Percentiles rank a stretch among this genome's conserved stretches.
phyloP scores from a whole-genome alignment of 1,139 yeast species.

The Saccharomycopsis crataegensis region DNA sequence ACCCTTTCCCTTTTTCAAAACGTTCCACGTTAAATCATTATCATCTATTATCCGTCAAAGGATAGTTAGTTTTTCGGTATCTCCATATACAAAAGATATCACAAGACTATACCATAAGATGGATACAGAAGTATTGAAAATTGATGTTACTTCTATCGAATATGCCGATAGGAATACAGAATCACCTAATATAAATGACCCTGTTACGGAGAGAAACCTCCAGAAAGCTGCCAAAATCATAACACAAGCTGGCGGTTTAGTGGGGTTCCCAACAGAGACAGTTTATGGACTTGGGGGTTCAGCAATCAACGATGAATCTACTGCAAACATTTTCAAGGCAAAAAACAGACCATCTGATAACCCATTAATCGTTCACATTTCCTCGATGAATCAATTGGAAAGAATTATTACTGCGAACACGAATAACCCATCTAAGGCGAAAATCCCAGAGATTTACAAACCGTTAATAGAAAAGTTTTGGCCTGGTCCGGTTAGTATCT shows the following conservation, averaged over 20 bases:
- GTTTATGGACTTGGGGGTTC: conserved; percentile 95
- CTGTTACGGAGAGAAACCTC: conserved; percentile 42
- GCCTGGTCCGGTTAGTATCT: conserved; percentile 94
- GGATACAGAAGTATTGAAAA: conserved; percentile 27
- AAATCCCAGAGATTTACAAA: conserved; percentile 60
- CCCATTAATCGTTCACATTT: conserved; percentile 84
- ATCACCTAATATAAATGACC: conserved; percentile 42
- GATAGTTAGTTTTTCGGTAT: too few species aligned
- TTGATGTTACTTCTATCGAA: conserved; percentile 27
- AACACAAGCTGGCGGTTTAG: conserved; percentile 45
- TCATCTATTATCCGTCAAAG: too few species aligned
- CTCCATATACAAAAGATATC: not conserved
- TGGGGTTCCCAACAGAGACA: conserved; percentile 95
- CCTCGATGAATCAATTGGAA: conserved; percentile 66
- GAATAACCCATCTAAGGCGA: conserved; percentile 22
- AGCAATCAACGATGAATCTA: conserved; percentile 67
- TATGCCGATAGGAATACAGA: conserved; percentile 22
- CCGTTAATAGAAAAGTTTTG: conserved; percentile 62
- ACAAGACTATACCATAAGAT: not conserved
- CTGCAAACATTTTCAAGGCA: conserved; percentile 69
- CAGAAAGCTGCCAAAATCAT: conserved; percentile 53
- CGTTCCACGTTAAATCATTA: too few species aligned
- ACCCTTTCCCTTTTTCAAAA: too few species aligned
- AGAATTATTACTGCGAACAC: conserved; percentile 42
- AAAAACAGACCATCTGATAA: conserved; percentile 94